Percentiles rank a stretch among this genome's conserved stretches.
These are phyloP conservation scores for Yamadazyma friedrichii DNA, from an alignment of 1,139 yeast genomes.

Conservation along the genomic window DNA sequence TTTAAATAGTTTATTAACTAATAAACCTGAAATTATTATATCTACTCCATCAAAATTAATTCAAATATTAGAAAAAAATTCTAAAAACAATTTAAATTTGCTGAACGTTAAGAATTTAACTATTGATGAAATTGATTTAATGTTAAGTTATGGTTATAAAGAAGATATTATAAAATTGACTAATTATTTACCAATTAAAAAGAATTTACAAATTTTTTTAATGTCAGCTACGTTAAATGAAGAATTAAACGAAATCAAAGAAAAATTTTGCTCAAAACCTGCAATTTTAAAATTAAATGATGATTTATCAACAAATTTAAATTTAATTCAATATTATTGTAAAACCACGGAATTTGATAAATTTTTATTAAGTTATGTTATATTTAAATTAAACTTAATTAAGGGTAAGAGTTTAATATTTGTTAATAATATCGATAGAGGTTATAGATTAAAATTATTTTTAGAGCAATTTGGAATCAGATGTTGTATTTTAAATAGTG, in stretches of 20 bases:
- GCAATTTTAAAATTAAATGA: slow-evolving; percentile 79
- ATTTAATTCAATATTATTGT: slow-evolving; percentile 81
- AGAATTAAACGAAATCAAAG: slow-evolving; percentile 75
- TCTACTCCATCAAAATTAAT: slow-evolving; percentile 86
- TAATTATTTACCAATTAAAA: slow-evolving; percentile 63
- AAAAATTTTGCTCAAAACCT: slow-evolving; percentile 78
- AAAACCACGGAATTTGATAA: slow-evolving; percentile 89
- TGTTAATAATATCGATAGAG: slow-evolving; percentile 94
- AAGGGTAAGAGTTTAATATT: slow-evolving; percentile 90
- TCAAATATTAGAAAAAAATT: slow-evolving; percentile 52
- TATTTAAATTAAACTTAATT: slow-evolving; percentile 82
- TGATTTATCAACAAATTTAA: slow-evolving; percentile 54
- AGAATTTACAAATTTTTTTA: slow-evolving; percentile 80
- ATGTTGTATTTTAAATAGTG: slow-evolving; percentile 86
- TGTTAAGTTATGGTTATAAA: slow-evolving; percentile 85
- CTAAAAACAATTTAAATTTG: slow-evolving; percentile 37
- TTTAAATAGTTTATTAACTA: slow-evolving; percentile 63
- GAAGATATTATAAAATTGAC: slow-evolving; percentile 76
- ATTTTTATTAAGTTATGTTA: slow-evolving; percentile 84
- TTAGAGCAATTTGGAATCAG: slow-evolving; percentile 93
- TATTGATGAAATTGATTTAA: slow-evolving; percentile 94
- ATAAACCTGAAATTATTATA: slow-evolving; percentile 76
- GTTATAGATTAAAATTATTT: slow-evolving; percentile 86
- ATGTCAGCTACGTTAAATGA: slow-evolving; percentile 97
- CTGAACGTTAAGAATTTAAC: slow-evolving; percentile 66